A percentile compares a stretch with the other conserved stretches of the same genome.
Conservation (phyloP, 78 protist genomes). For the Polysphondylium violaceum region DNA sequence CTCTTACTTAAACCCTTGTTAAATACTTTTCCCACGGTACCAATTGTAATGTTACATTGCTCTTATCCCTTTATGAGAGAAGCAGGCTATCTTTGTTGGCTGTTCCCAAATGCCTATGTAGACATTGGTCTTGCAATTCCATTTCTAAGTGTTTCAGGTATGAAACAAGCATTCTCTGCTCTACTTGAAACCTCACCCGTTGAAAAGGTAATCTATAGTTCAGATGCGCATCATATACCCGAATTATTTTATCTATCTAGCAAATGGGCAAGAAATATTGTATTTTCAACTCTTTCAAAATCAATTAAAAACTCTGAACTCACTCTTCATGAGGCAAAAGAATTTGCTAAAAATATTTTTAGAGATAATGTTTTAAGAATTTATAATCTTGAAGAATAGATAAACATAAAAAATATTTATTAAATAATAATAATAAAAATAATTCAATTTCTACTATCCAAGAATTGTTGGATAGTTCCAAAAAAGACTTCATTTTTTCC, state of each 20-base stretch:
- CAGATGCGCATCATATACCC: slow-evolving; percentile 50
- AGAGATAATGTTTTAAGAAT: slow-evolving; percentile 32
- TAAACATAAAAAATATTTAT: too few species aligned
- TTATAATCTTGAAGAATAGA: too few species aligned
- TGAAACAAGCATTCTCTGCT: slow-evolving; percentile 18
- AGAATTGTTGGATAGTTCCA: too few species aligned
- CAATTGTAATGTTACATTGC: slow-evolving; percentile 51
- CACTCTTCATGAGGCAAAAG: slow-evolving; percentile 43
- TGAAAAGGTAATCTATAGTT: slow-evolving; percentile 63
- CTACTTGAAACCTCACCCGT: slow-evolving; percentile 35
- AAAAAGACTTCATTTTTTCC: too few species aligned
- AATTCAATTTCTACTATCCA: too few species aligned
- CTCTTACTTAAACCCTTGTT: slow-evolving; percentile 39
- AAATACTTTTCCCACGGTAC: slow-evolving; percentile 28
- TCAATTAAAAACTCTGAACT: slow-evolving; percentile 39
- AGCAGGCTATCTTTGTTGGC: slow-evolving; percentile 57
- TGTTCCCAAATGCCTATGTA: slow-evolving; percentile 52
- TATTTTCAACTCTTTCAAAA: neutral
- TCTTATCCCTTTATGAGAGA: slow-evolving; percentile 52
- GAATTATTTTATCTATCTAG: slow-evolving; percentile 37
- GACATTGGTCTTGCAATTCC: slow-evolving; percentile 76
- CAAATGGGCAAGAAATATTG: slow-evolving; percentile 24
- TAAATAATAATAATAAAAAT: too few species aligned
- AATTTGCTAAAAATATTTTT: slow-evolving; percentile 46
- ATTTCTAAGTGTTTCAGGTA: slow-evolving; percentile 9